Evolutionary conservation across 129 eudicot genomes (phyloP).

Genomic region (Ambrosia trifida): DNA sequence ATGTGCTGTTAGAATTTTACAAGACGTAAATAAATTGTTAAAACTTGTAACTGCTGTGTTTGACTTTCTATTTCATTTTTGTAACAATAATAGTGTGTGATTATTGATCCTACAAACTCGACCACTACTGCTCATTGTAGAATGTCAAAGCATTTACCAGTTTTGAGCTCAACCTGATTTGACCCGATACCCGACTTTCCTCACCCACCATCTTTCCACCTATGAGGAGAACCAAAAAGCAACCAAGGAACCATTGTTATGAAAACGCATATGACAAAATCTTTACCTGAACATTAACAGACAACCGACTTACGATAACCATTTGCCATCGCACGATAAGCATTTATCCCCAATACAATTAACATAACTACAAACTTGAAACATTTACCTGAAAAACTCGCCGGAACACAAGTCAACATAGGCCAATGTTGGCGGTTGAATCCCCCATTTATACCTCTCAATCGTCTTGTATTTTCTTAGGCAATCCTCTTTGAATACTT

Average conservation of each 20-base stretch:
- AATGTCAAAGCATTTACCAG: neutral
- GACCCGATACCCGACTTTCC: constrained; percentile 19
- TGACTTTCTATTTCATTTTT: neutral
- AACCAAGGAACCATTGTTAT: constrained; percentile 15
- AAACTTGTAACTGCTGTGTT: neutral
- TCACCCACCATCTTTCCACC: no score
- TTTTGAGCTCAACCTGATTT: neutral
- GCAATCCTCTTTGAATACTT: no score
- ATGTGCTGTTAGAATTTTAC: neutral
- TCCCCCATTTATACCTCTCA: no score
- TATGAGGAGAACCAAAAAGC: neutral
- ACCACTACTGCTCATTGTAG: neutral
- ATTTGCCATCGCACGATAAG: no score
- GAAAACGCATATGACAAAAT: neutral
- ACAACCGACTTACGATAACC: no score
- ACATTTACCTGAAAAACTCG: no score
- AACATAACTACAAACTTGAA: no score
- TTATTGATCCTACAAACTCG: neutral
- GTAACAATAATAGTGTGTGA: neutral
- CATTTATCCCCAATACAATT: no score
- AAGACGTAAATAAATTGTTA: neutral
- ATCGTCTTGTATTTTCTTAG: no score
- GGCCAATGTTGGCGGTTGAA: no score
- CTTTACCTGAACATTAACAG: constrained; percentile 94
- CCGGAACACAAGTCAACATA: no score